phyloP scores from a whole-genome alignment of 345 rosid species.

The Noccaea bulbosa region DNA sequence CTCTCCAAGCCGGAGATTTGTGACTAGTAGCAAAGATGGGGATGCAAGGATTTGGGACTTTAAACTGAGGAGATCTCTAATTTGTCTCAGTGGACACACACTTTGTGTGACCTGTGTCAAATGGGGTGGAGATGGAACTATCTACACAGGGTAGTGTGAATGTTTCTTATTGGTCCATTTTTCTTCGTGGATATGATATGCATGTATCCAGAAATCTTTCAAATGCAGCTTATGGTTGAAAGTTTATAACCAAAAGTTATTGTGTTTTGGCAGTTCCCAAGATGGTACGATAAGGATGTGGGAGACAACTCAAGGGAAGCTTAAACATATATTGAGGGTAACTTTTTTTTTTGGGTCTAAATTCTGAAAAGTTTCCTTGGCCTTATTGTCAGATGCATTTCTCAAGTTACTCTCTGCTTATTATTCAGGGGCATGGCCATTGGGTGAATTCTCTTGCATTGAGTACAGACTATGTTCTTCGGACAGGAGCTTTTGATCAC shows the following conservation, averaged over 20 bases:
- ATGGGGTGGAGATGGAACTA: constrained; percentile 96
- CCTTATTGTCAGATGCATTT: too few species aligned
- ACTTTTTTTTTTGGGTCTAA: too few species aligned
- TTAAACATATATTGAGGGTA: constrained; percentile 95
- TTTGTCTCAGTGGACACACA: constrained; percentile 86
- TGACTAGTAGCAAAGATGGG: constrained; percentile 97
- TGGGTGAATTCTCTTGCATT: constrained; percentile 97
- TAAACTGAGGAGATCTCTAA: constrained; percentile 65
- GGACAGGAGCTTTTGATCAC: constrained; percentile 96
- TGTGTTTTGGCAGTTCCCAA: constrained; percentile 63
- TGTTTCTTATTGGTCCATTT: neutral
- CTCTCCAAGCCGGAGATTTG: constrained; percentile 93
- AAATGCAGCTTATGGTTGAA: too few species aligned
- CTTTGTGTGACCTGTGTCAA: constrained; percentile 97
- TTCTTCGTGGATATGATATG: too few species aligned
- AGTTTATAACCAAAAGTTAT: too few species aligned
- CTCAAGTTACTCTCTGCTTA: neutral
- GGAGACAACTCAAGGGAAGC: constrained; percentile 97
- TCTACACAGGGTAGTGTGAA: constrained; percentile 75
- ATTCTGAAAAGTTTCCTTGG: too few species aligned
- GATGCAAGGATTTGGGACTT: constrained; percentile 98
- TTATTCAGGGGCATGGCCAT: constrained; percentile 87
- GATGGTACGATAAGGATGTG: constrained; percentile 95
- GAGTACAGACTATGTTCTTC: constrained; percentile 93
- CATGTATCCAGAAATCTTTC: too few species aligned